These are phyloP conservation scores for Xylaria scruposa DNA, from an alignment of 495 filamentous ascomycete species.

Conservation along the genomic window DNA sequence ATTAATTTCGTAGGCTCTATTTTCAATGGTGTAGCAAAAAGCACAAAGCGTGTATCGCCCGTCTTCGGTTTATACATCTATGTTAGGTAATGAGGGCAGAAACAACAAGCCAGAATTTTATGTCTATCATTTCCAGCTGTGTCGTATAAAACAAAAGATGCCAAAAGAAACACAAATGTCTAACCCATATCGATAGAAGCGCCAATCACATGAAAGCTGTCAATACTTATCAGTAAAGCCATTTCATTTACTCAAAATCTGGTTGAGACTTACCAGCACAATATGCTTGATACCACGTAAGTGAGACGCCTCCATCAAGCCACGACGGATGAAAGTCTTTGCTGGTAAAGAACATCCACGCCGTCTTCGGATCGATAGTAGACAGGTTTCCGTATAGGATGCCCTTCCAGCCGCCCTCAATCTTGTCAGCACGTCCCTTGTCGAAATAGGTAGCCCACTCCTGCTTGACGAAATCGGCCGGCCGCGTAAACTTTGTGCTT, in stretches of 20 bases:
- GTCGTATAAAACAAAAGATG: neutral
- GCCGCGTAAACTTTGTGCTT: conserved; percentile 69
- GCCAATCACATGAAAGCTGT: conserved; percentile 40
- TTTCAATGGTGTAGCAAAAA: neutral
- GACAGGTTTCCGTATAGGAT: conserved; percentile 85
- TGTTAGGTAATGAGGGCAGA: neutral
- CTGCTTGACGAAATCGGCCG: conserved; percentile 72
- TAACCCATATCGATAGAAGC: neutral
- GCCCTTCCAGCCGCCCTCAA: conserved; percentile 82
- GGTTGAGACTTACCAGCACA: conserved; percentile 61
- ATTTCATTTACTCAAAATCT: neutral
- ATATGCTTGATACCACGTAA: conserved; percentile 89
- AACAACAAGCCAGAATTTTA: neutral
- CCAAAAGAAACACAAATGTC: neutral
- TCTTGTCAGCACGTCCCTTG: conserved; percentile 62
- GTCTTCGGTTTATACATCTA: neutral
- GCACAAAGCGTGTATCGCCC: neutral
- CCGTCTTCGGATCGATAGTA: conserved; percentile 70
- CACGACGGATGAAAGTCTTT: conserved; percentile 69
- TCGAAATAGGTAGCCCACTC: conserved; percentile 87
- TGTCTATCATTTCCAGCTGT: neutral
- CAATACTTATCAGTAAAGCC: conserved; percentile 27
- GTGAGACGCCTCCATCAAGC: conserved; percentile 85
- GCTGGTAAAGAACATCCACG: conserved; percentile 77
- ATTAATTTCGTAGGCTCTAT: neutral